Percentiles rank a stretch among this genome's conserved stretches.
These are phyloP conservation scores for Volvariella surrecta DNA, from an alignment of 1,284 basidiomycete species.

Conservation along the genomic window DNA sequence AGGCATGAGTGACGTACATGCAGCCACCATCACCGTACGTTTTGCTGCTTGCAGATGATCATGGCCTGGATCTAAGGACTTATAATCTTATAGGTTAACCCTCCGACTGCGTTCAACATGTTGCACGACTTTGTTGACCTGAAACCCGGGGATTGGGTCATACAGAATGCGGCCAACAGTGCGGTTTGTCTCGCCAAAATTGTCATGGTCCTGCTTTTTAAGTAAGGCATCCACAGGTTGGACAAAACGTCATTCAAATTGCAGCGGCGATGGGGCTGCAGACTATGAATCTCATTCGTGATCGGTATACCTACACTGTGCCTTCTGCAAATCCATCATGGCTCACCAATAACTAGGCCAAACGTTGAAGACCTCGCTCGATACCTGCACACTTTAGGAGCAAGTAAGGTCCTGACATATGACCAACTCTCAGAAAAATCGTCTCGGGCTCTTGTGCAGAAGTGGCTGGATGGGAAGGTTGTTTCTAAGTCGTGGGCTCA, in stretches of 20 bases:
- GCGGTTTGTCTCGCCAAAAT: conserved; percentile 39
- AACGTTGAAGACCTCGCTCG: conserved; percentile 5
- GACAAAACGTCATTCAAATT: conserved; percentile 76
- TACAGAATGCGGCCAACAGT: conserved; percentile 84
- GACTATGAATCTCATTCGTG: conserved; percentile 73
- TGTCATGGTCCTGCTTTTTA: background rate
- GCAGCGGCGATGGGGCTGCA: conserved; percentile 58
- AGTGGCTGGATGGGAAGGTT: conserved; percentile 55
- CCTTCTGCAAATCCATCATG: conserved; percentile 1
- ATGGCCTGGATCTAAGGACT: background rate
- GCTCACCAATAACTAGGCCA: background rate
- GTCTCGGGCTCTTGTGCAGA: conserved; percentile 40
- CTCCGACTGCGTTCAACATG: conserved; percentile 78
- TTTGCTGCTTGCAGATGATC: background rate
- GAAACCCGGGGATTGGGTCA: conserved; percentile 60
- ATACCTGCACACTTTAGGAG: conserved; percentile 53
- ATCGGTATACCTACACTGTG: conserved; percentile 37
- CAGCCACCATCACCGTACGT: conserved; percentile 63
- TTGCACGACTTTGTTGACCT: conserved; percentile 61
- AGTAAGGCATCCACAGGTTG: conserved; percentile 36
- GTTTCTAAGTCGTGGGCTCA: background rate
- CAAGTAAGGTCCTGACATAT: conserved; percentile 67
- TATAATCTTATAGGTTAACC: conserved; percentile 53
- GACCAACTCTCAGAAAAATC: conserved; percentile 54
- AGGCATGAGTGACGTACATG: conserved; percentile 50